Base-by-base conservation (phyloP, 768 basidiomycete species). In the Rhizopogon salebrosus region DNA sequence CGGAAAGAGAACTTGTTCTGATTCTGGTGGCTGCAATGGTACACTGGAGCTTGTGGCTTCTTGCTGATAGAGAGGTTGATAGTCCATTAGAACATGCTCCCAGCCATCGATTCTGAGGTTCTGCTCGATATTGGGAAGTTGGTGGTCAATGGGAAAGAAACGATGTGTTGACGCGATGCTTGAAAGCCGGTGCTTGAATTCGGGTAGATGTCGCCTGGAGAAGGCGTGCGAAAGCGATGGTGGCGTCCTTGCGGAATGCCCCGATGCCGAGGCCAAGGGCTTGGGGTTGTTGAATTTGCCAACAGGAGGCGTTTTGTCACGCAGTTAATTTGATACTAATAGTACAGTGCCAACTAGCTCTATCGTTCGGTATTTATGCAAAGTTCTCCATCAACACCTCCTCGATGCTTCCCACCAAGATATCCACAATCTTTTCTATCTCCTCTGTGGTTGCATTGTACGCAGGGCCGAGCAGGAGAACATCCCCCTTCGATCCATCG, bases 1-100 rank as follows among this genome's bases (percentile, higher is more conserved):
- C 75, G 69, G 64, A 71, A 69, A 39, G 52, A 58, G 61, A 48
- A 36, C 46, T 49, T 56, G 59, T 65, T 68, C 67, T 69, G 66
- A 70, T 70, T 70, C 69, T 68, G 76, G 66, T 63, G 71, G 73
- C 66, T 72, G 69, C 63, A 71, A 71, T 59, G 74, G 72, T 74
- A 75, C 67, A 72, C 78, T 84, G 71, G 81, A 79, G 80, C 71
- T 74, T 70, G 79, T 80, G 80, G 83, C 83, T 81, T 84, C 81
- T 77, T 79, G 79, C 64, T 78, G 75, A 77, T 87, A 73, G 65
- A 71, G 72, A 75, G 78, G 80, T 87, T 80, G 80, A 82, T 86
- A 82, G 85, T 91, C 89, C 89, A 91, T 91, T 89, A 90, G 86
- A 82, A 76, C 76, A 80, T 83, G 79, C 84, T 72, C 82, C 81